Evolutionary conservation across 2,329 filamentous ascomycete genomes (phyloP).

Genomic region (Colletotrichum cordylinicola): DNA sequence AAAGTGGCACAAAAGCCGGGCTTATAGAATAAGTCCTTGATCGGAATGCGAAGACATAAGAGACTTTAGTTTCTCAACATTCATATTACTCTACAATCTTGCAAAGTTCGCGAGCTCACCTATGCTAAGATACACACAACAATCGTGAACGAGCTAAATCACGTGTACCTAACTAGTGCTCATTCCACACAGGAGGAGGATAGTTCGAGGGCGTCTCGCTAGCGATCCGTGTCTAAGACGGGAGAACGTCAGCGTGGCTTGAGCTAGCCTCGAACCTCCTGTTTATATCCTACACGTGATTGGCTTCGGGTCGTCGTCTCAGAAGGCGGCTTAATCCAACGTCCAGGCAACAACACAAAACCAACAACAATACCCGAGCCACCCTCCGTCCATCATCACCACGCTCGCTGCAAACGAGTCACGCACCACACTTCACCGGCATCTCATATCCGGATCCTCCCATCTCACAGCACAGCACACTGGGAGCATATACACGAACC

Average conservation of each 20-base stretch:
- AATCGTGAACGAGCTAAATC: background rate
- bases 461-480: background rate
- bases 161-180: background rate
- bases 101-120: background rate
- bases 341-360: background rate
- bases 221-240: background rate
- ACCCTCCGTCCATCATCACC: background rate
- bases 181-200: background rate
- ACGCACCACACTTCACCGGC: background rate
- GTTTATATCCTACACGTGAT: background rate
- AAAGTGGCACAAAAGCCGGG: background rate
- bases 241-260: background rate
- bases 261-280: background rate
- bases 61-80: background rate
- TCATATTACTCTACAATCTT: background rate
- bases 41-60: background rate
- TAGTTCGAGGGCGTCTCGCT: background rate
- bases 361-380: background rate
- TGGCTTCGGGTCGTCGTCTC: background rate
- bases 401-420: background rate
- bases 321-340: background rate
- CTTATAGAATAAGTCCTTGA: background rate
- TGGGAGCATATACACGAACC: background rate
- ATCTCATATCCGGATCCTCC: background rate
- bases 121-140: background rate